Evolutionary conservation across 371 early-diverging fungal genomes (phyloP).

Genomic region (Funneliformis caledonium): DNA sequence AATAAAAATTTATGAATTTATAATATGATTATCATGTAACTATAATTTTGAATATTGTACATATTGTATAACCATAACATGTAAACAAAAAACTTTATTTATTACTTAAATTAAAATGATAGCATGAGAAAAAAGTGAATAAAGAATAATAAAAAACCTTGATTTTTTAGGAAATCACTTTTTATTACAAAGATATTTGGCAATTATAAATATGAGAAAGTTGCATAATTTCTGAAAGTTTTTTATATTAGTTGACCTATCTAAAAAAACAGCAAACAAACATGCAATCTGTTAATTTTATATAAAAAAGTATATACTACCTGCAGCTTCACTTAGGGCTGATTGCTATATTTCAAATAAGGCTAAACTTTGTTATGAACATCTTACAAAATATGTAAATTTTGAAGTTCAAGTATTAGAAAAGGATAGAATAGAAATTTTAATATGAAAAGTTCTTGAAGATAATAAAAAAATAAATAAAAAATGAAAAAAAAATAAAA

Average conservation of each 20-base stretch:
- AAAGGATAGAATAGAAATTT: not conserved
- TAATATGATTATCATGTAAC: no score
- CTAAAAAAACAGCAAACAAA: not conserved
- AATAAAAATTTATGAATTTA: no score
- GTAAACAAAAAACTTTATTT: no score
- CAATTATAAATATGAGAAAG: not conserved
- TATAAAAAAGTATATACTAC: not conserved
- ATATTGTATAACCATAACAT: no score
- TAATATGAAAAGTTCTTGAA: not conserved
- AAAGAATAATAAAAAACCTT: no score
- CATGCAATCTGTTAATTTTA: not conserved
- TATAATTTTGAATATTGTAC: no score
- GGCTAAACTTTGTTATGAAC: not conserved
- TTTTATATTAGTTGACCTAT: not conserved
- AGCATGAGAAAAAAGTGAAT: no score
- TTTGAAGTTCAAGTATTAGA: not conserved
- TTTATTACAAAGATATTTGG: no score
- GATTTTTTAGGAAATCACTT: no score
- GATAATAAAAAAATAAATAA: not conserved
- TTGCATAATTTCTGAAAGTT: not conserved
- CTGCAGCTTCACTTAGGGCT: not conserved
- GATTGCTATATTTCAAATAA: not conserved
- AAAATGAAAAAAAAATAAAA: not conserved
- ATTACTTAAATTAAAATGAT: no score
- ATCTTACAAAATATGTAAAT: conserved; percentile 10